Conservation (phyloP, 345 rosid genomes). For the Psidium friedrichsthalianum region DNA sequence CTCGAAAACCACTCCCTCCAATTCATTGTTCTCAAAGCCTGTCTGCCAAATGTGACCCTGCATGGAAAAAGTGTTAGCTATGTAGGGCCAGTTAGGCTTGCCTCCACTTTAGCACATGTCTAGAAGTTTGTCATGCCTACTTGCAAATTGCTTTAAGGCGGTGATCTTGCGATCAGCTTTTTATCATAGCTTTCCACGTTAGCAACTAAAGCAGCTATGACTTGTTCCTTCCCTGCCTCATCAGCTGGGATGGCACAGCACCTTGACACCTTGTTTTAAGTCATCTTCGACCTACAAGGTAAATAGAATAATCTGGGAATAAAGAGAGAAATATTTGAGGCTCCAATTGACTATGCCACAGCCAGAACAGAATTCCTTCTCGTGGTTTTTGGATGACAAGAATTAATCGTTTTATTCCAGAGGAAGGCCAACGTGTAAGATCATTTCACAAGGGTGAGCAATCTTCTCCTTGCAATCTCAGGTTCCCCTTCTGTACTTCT, state of each 20-base stretch:
- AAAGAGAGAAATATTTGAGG: not conserved
- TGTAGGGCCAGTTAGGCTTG: not conserved
- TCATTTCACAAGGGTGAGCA: not conserved
- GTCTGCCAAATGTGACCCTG: constrained; percentile 99
- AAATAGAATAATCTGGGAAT: not conserved
- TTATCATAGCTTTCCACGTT: constrained; percentile 91
- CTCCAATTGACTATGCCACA: not conserved
- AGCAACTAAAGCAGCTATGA: constrained; percentile 74
- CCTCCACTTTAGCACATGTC: not conserved
- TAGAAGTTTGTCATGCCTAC: constrained; percentile 21
- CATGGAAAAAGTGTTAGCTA: not conserved
- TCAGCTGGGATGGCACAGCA: constrained; percentile 58
- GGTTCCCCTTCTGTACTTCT: not conserved
- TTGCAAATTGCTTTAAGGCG: constrained; percentile 89
- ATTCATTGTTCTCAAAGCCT: constrained; percentile 62
- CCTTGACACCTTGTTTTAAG: constrained; percentile 55
- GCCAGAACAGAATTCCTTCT: not conserved
- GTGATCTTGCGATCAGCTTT: constrained; percentile 91
- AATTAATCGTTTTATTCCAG: not conserved
- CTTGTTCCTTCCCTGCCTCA: constrained; percentile 69
- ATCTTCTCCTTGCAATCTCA: not conserved
- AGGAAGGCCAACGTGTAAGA: not conserved
- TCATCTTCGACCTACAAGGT: constrained; percentile 61
- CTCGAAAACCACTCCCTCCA: constrained; percentile 70
- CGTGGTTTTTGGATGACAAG: not conserved